Base-by-base conservation (phyloP, 2,329 filamentous ascomycete genomes). In the Trichoderma gracile region DNA sequence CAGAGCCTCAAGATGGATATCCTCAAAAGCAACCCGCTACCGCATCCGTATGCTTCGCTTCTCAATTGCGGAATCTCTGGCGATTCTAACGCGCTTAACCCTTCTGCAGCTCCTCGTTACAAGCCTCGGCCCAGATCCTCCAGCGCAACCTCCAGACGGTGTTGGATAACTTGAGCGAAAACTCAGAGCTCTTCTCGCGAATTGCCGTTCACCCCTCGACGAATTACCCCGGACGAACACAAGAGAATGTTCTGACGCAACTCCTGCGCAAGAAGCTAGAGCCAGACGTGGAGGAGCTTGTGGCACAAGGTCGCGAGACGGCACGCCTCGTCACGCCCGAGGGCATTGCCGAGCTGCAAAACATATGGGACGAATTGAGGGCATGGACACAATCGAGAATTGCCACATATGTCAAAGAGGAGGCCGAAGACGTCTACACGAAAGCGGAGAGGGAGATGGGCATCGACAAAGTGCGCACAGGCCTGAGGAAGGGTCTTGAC, bases 261-360 rank as follows among this genome's bases (percentile, higher is more conserved):
- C 81, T 96, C 2, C 80, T 96, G 38, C 88, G 92, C 45, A 96
- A 95, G 77, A 95, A 95, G 74, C 83, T 93, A 55, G 92, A 95
- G 69, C 91, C 91, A 0, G 82, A 86, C 25, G 87, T 93, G 19
- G 90, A 93, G 73, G 86, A 88, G 64, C 88, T 89, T 78, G 87
- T 94, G 27, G 84, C 86, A 23, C 79, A 86, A 58, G 89, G 87
- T 1, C 83, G 85, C 42, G 80, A 80, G 65, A 78, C 79, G 30
- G 80, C 80, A 14, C 72, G 70, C 17, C 68, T 73, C 27, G 74
- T 72, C 5, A 81, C 66, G 70, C 79, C 79, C 1, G 82, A 88
- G 58, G 79, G 78, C 30, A 67, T 79, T 15, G 72, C 71, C 1
- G 70, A 70, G 30, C 75, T 88, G 45, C 79, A 83, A 58, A 81